Evolutionary conservation across 1,139 yeast genomes (phyloP).

Genomic region (Taphrina deformans): DNA sequence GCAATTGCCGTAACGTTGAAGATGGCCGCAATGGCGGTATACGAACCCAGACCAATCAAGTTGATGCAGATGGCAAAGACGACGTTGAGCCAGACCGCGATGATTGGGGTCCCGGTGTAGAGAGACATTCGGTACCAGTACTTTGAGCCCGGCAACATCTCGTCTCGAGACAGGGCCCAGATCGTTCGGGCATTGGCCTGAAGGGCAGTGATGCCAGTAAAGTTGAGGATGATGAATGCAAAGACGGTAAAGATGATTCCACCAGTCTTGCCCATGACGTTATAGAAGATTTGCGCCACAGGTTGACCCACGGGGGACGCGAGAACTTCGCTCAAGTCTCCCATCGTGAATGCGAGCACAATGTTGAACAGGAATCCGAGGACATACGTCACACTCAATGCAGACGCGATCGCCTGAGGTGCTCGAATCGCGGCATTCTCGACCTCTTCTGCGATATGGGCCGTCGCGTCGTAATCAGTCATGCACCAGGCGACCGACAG

Average conservation of each 20-base stretch:
- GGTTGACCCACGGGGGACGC: constrained; percentile 34
- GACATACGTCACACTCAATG: constrained; percentile 58
- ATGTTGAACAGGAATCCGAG: constrained; percentile 43
- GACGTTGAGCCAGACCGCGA: constrained; percentile 36
- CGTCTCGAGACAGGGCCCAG: constrained; percentile 85
- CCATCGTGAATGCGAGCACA: constrained; percentile 45
- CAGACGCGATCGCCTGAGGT: constrained; percentile 61
- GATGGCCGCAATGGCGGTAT: constrained; percentile 62
- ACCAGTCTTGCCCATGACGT: constrained; percentile 69
- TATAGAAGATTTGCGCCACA: constrained; percentile 63
- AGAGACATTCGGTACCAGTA: constrained; percentile 34
- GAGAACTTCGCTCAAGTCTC: constrained; percentile 21
- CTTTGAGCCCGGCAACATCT: constrained; percentile 69
- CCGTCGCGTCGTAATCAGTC: constrained; percentile 64
- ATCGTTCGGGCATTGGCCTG: constrained; percentile 87
- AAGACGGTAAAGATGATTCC: constrained; percentile 49
- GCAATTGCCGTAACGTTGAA: constrained; percentile 63
- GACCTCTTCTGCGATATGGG: constrained; percentile 71
- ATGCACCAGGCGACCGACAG: constrained; percentile 56
- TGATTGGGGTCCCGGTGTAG: constrained; percentile 33
- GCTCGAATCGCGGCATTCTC: constrained; percentile 65
- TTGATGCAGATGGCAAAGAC: constrained; percentile 45
- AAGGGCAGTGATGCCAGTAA: constrained; percentile 66
- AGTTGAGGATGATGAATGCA: constrained; percentile 46
- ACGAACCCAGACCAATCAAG: constrained; percentile 58